Base-by-base conservation (phyloP, 2,329 filamentous ascomycete species). In the Diaporthe velutina region DNA sequence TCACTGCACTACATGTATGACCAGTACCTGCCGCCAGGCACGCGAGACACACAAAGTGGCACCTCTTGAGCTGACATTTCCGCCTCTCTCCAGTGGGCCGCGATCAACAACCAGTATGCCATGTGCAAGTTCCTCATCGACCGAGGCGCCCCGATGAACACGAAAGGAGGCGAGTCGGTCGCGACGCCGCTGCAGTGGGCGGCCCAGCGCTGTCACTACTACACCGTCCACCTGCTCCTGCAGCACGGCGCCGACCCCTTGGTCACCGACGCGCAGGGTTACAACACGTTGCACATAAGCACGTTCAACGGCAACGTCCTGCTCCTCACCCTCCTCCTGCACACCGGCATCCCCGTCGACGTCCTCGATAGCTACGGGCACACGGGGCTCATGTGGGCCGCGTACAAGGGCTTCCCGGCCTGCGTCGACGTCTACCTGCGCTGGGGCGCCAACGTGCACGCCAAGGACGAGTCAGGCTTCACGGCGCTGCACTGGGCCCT, bases 61-160 rank as follows among this genome's bases (percentile, higher is more conserved):
- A 54, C 38, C 61, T n/a, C n/a, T 42, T 42, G 38, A 58, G 57
- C 70, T 74, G 42, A 57, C 68, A 42, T 55, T 1, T 33, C 28
- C 58, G 6, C 15, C 50, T 57, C 35, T 71, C 74, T 78, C 71
- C 82, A 99, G 95, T 99, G 97, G 97, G 97, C 97, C 61, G 95
- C 97, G 50, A 98, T 99, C 83, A 99, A 99, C 86, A 98, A 98
- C 82, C 97, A 98, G 83, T 97, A 96, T 86, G 94, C 95, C 78
- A 95, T 98, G 88, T 98, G 96, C 90, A 96, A 97, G 84, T 98
- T 97, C 84, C 92, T 99, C 58, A 90, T 99, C 82, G 94, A 90
- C 67, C 85, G 87, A 77, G 95, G 95, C 81, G 97, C 96, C 81
- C 94, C 98, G 82, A 93, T 98, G 80, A 98, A 99, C 85, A 93